Conservation (phyloP, 768 basidiomycete genomes). For the Tricholoma hemisulphureum region DNA sequence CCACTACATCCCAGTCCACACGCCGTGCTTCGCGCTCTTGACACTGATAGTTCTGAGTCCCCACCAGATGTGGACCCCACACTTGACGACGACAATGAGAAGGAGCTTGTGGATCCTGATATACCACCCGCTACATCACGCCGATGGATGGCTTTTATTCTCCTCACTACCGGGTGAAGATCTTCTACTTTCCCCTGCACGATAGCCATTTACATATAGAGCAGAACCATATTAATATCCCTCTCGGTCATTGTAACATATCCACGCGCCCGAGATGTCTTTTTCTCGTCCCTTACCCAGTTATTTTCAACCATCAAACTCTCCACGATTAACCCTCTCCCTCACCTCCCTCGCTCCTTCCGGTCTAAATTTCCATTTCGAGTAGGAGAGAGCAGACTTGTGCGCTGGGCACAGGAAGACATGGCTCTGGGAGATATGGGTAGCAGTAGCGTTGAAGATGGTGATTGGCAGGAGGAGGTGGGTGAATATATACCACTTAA, state of each 20-base stretch:
- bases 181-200: too few species aligned
- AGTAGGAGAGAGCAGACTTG: slow-evolving; percentile 39
- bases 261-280: slow-evolving; percentile 24
- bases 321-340: too few species aligned
- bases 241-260: slow-evolving; percentile 23
- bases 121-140: slow-evolving; percentile 15
- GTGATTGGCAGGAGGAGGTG: too few species aligned
- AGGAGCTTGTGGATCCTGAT: too few species aligned
- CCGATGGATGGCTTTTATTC: slow-evolving; percentile 22
- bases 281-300: slow-evolving; percentile 13
- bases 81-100: slow-evolving; percentile 22
- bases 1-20: too few species aligned
- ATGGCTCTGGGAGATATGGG: slow-evolving; percentile 35
- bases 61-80: slow-evolving; percentile 20
- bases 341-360: slow-evolving; percentile 13
- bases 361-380: slow-evolving; percentile 26
- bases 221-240: slow-evolving; percentile 14
- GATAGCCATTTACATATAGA: background rate
- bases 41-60: too few species aligned
- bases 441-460: too few species aligned
- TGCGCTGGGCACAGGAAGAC: slow-evolving; percentile 50
- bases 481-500: too few species aligned
- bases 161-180: slow-evolving; percentile 27
- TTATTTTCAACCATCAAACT: slow-evolving; percentile 20
- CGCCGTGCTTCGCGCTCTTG: too few species aligned